Evolutionary conservation across 768 basidiomycete genomes (phyloP), one percentile per base, ranked within the genome.

Genomic region (Kondoa subrosea): DNA sequence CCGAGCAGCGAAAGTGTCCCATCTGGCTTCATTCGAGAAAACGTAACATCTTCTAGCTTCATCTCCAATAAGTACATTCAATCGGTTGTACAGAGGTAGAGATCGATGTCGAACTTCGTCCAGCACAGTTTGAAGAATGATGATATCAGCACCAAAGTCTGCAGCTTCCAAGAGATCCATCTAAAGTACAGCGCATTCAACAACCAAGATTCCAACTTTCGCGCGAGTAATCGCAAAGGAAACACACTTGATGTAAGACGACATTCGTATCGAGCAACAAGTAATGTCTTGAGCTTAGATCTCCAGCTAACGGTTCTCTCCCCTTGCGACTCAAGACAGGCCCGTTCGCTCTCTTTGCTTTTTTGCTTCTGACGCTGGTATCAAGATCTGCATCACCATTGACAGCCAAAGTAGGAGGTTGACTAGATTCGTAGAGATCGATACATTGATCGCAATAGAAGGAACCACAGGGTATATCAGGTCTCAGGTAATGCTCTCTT

Each of bases 81-180:
- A 81, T 33, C 92, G 86, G 76, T 91, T 96, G 78, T 89, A 91
- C 17, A 97, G 79, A 2, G 93, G 93, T 29, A 97, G 78, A 0
- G 88, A 91, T 25, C 95, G 83, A 76, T 97, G 95, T 68, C 93
- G 83, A 68, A 96, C 91, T 83, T 99, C 95, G 71, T 95, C 89
- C 65, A 97, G 80, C 1, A 96, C 92, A 0, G 93, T 99, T 78
- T 97, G 93, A 1, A 95, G 83, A 27, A 99, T 80, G 66, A 99
- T 85, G 66, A 96, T 84, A 0, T 92, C 90, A 0, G 86, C 80
- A 0, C 78, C 81, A 73, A 92, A 88, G 1, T 84, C 79, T 1
- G 82, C 78, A 0, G 87, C 88, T 76, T 91, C 88, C 50, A 97
- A 80, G 65, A 97, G 81, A 77, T 99, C 95, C 88, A 97, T 96